These are phyloP conservation scores for Aspergillus sp. DNA, from an alignment of 2,329 filamentous ascomycete species.

Conservation along the genomic window DNA sequence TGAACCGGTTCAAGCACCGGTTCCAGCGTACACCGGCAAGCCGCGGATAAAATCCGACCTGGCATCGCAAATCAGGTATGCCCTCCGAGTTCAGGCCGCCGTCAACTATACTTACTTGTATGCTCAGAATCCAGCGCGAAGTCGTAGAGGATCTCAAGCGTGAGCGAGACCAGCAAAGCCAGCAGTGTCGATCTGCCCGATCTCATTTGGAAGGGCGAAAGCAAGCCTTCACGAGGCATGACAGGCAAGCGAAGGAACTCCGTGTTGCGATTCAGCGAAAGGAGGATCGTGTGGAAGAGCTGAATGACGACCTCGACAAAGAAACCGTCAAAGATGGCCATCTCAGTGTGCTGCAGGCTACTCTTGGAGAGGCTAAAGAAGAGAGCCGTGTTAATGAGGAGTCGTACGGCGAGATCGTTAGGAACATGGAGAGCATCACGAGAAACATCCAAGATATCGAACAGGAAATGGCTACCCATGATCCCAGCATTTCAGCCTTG, in stretches of 20 bases:
- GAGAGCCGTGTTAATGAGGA: conserved; percentile 34
- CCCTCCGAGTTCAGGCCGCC: not conserved
- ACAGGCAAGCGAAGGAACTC: conserved; percentile 39
- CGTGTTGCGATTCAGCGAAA: conserved; percentile 50
- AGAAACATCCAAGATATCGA: conserved; percentile 25
- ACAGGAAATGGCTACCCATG: conserved; percentile 27
- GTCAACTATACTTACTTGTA: conserved; percentile 3
- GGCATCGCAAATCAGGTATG: conserved; percentile 53
- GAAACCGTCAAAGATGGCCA: conserved; percentile 55
- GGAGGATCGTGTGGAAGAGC: conserved; percentile 53
- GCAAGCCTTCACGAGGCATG: conserved; percentile 42
- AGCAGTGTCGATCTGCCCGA: conserved; percentile 40
- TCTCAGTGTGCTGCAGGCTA: conserved; percentile 49
- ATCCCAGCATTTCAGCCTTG: conserved; percentile 24
- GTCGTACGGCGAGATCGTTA: conserved; percentile 41
- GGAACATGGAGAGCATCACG: conserved; percentile 37
- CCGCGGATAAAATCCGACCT: conserved; percentile 74
- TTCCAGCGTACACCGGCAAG: conserved; percentile 43
- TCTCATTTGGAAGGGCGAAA: conserved; percentile 43
- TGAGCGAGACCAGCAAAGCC: conserved; percentile 46
- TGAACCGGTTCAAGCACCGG: conserved; percentile 43
- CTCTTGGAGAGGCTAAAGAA: conserved; percentile 50
- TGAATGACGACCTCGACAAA: conserved; percentile 56
- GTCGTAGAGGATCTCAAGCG: conserved; percentile 44
- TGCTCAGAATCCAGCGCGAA: conserved; percentile 35